Percentiles rank a stretch among this genome's conserved stretches.
These are phyloP conservation scores for Hyparrhenia diplandra DNA, from an alignment of 176 grass and related monocot species.

Conservation along the genomic window DNA sequence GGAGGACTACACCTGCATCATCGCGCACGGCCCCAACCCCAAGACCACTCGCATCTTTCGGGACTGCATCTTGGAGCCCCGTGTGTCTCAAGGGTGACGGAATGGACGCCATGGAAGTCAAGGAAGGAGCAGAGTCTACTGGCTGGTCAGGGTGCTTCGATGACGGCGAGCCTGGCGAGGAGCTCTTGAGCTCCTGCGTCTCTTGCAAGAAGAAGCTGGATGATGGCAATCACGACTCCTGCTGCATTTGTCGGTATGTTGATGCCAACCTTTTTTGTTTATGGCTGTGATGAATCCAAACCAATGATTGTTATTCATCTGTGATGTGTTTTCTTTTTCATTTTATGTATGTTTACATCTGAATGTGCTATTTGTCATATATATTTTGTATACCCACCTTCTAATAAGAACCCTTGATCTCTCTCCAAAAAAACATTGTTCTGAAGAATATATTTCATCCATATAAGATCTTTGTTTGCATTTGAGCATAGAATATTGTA, in stretches of 20 bases:
- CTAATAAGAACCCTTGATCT: no score
- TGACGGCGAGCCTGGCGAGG: not conserved
- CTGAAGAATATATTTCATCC: no score
- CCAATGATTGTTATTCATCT: not conserved
- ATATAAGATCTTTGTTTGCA: no score
- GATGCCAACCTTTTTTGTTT: not conserved
- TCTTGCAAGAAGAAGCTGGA: conserved; percentile 68
- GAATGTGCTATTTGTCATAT: not conserved
- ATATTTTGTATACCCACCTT: no score
- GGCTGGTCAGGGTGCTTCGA: conserved; percentile 46
- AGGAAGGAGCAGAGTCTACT: conserved; percentile 49
- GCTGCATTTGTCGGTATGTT: conserved; percentile 63
- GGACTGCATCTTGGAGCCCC: conserved; percentile 81
- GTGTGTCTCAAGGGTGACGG: conserved; percentile 28
- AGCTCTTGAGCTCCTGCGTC: conserved; percentile 48
- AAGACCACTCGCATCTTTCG: conserved; percentile 94
- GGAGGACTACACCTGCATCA: conserved; percentile 97
- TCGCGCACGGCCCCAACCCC: conserved; percentile 78
- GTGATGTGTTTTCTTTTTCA: not conserved
- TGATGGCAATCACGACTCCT: conserved; percentile 42
- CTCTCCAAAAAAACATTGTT: no score
- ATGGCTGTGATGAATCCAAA: not conserved
- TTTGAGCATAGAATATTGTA: no score
- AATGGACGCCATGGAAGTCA: conserved; percentile 21
- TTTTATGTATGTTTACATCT: not conserved